Evolutionary conservation across 2,329 filamentous ascomycete genomes (phyloP), one percentile per base, ranked within the genome.

Genomic region (Aspergillus sp.): DNA sequence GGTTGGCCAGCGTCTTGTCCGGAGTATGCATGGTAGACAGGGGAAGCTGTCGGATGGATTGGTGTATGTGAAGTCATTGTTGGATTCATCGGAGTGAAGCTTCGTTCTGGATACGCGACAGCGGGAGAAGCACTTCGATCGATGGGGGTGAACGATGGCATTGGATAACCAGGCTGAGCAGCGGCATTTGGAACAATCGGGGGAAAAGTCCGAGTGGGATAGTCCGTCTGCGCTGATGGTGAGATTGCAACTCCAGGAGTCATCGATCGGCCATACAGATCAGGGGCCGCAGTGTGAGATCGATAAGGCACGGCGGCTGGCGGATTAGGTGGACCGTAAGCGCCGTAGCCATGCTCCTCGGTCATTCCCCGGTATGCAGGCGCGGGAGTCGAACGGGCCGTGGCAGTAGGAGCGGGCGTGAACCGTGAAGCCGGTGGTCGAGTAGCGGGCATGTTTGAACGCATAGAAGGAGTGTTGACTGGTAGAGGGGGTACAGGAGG

Each of bases 401-500:
- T 23, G 5, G 56, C 57, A 10, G 63, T 61, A 41, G 59, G 58
- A n/a, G 54, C 58, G 30, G 62, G 53, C 2, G 55, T 53, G 19
- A 50, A 46, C 33, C 57, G 62, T 27, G 57, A 53, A 45, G 63
- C 60, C 19, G 57, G 49, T 39, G 53, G 55, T 43, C 52, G 51
- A 33, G 52, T 53, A 35, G 54, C 52, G 39, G 60, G 57, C 6
- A 58, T 58, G 47, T 60, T 58, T 7, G 57, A 58, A 17, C 57
- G 58, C 44, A 57, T 57, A 19, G 58, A 47, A n/a, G 57, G 49
- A 10, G 59, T 54, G 22, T 48, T 55, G 6, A 43, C 42, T 1
- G 65, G 63, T 15, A 67, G 48, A 23, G 64, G 58, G 3, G 65
- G 65, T 4, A 67, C 59, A 4, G 63, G 62, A 4, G 65, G 64